Evolutionary conservation across 1,284 basidiomycete genomes (phyloP).

Genomic region (Tetrapyrgos nigripes): DNA sequence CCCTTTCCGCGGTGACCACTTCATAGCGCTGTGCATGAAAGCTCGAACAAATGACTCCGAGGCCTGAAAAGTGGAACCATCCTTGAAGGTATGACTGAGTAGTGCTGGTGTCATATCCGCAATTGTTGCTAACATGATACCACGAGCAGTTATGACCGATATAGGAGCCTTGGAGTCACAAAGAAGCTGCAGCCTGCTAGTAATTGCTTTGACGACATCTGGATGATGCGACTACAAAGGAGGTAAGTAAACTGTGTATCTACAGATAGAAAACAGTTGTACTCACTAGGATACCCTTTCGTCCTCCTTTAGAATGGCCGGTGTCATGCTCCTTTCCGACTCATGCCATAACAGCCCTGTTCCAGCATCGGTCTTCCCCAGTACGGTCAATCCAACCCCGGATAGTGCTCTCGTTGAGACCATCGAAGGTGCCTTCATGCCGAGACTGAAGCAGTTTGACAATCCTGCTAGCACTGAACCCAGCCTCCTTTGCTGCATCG

Average conservation of each 20-base stretch:
- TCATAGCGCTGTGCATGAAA: constrained; percentile 13
- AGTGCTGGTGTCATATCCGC: background rate
- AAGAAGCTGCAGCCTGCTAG: background rate
- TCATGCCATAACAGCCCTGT: background rate
- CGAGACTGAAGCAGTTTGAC: background rate
- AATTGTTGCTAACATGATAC: constrained; percentile 1
- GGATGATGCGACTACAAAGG: background rate
- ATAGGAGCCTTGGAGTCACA: background rate
- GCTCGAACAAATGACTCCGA: constrained; percentile 4
- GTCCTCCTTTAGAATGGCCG: background rate
- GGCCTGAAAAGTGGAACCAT: constrained; percentile 1
- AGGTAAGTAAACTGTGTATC: background rate
- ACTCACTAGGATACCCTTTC: constrained; percentile 4
- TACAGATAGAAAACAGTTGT: background rate
- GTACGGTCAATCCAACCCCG: constrained; percentile 7
- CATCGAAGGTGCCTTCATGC: background rate
- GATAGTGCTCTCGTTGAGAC: background rate
- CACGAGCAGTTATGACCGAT: constrained; percentile 1
- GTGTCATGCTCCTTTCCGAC: background rate
- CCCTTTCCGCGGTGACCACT: constrained; percentile 21
- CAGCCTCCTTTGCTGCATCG: background rate
- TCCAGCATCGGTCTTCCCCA: background rate
- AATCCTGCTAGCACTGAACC: constrained; percentile 1
- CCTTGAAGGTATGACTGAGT: background rate
- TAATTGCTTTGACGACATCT: background rate